Evolutionary conservation across 345 rosid genomes (phyloP).

Genomic region (Nephelium lappaceum): DNA sequence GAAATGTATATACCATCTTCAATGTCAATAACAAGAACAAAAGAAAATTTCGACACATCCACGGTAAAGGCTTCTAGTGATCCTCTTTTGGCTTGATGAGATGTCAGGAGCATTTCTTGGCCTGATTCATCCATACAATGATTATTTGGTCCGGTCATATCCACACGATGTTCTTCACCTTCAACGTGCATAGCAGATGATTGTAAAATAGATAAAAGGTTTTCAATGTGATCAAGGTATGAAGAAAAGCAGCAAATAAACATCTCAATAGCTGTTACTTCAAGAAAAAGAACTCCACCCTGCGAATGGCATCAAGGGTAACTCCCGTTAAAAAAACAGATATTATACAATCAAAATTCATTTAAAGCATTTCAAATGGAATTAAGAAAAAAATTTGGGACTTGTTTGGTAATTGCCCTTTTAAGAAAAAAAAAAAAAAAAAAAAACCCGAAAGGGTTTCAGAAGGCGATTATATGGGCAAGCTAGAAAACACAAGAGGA

Average conservation of each 20-base stretch:
- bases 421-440: neutral
- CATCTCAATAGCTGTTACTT: slow-evolving; percentile 54
- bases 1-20: slow-evolving; percentile 53
- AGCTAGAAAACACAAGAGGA: slow-evolving; percentile 10
- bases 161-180: slow-evolving; percentile 35
- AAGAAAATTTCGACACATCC: slow-evolving; percentile 57
- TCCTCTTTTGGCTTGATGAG: slow-evolving; percentile 40
- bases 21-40: slow-evolving; percentile 61
- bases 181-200: slow-evolving; percentile 33
- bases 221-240: slow-evolving; percentile 37
- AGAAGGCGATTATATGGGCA: neutral
- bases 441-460: neutral
- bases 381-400: too few relatives aligned
- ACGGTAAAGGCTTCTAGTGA: slow-evolving; percentile 44
- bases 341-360: slow-evolving; percentile 3
- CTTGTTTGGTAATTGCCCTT: neutral
- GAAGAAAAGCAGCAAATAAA: slow-evolving; percentile 47
- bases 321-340: slow-evolving; percentile 24
- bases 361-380: neutral
- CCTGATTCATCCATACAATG: slow-evolving; percentile 16
- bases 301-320: slow-evolving; percentile 50
- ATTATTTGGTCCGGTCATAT: slow-evolving; percentile 27
- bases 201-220: slow-evolving; percentile 37
- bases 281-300: slow-evolving; percentile 80
- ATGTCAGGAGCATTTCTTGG: slow-evolving; percentile 28